phyloP scores from a whole-genome alignment of 1,284 basidiomycete species.

The Fistulinella cinereoalba region DNA sequence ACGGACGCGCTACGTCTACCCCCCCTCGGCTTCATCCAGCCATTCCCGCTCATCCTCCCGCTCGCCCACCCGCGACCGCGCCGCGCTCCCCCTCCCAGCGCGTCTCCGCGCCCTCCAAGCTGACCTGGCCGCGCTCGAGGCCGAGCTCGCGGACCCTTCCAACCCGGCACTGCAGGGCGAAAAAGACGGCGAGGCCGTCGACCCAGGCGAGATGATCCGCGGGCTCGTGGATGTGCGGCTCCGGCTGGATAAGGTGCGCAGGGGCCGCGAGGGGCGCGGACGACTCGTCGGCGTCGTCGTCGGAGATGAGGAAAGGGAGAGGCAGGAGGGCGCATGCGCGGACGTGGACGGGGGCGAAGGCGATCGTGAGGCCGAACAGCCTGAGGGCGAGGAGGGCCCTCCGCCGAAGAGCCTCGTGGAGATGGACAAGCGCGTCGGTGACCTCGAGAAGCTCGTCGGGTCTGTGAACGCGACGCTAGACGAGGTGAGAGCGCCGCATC shows the following conservation, averaged over 20 bases:
- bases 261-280: constrained; percentile 61
- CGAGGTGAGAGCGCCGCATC: constrained; percentile 48
- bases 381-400: constrained; percentile 32
- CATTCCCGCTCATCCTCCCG: constrained; percentile 17
- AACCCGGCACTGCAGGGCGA: constrained; percentile 53
- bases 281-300: constrained; percentile 62
- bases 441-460: constrained; percentile 78
- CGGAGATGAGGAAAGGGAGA: constrained; percentile 24
- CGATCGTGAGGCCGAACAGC: too few species aligned
- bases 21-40: constrained; percentile 54
- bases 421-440: constrained; percentile 76
- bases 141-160: constrained; percentile 67
- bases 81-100: constrained; percentile 60
- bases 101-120: constrained; percentile 60
- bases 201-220: constrained; percentile 72
- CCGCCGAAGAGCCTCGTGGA: constrained; percentile 54
- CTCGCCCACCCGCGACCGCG: constrained; percentile 38
- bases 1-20: constrained; percentile 62
- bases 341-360: constrained; percentile 10
- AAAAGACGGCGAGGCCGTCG: constrained; percentile 58
- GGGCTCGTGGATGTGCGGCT: constrained; percentile 71
- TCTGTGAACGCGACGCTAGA: constrained; percentile 68
- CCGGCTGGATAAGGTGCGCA: constrained; percentile 63
- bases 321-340: constrained; percentile 7
- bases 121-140: constrained; percentile 64